A percentile compares a stretch with the other conserved stretches of the same genome.
Evolutionary conservation across 192 early-diverging fungal genomes (phyloP).

Genomic region (Entomortierella lignicola): DNA sequence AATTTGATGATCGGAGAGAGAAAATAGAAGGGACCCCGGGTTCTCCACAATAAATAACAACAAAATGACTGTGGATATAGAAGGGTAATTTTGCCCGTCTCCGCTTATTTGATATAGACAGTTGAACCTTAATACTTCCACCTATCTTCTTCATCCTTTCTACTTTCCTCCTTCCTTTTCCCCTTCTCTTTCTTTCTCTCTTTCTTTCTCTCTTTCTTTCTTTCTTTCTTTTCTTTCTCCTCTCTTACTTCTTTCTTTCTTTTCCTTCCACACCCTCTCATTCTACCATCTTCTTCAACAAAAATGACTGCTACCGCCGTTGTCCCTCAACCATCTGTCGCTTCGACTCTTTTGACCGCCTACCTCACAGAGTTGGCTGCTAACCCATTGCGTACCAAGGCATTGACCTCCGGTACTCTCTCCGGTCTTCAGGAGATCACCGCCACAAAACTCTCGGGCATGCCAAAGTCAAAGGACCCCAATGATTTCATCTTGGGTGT

Average conservation of each 20-base stretch:
- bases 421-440: constrained; percentile 84
- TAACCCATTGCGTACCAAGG: constrained; percentile 85
- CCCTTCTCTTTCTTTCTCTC: neutral
- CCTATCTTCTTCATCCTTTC: neutral
- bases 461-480: constrained; percentile 57
- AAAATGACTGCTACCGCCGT: constrained; percentile 43
- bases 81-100: constrained; percentile 31
- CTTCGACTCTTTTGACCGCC: constrained; percentile 59
- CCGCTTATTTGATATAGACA: neutral
- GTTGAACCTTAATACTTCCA: constrained; percentile 10
- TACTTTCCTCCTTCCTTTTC: neutral
- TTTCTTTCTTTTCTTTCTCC: neutral
- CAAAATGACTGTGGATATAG: too few species aligned
- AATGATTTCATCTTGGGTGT: constrained; percentile 55
- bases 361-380: constrained; percentile 72
- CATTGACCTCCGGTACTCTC: constrained; percentile 78
- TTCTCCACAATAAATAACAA: too few species aligned
- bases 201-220: neutral
- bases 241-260: neutral
- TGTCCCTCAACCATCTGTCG: constrained; percentile 31
- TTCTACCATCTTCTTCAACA: neutral
- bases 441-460: constrained; percentile 70
- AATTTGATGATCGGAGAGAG: too few species aligned
- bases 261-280: neutral
- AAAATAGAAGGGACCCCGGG: too few species aligned